Conservation (phyloP, 441 rosid genomes). For the Omphalea diandra region DNA sequence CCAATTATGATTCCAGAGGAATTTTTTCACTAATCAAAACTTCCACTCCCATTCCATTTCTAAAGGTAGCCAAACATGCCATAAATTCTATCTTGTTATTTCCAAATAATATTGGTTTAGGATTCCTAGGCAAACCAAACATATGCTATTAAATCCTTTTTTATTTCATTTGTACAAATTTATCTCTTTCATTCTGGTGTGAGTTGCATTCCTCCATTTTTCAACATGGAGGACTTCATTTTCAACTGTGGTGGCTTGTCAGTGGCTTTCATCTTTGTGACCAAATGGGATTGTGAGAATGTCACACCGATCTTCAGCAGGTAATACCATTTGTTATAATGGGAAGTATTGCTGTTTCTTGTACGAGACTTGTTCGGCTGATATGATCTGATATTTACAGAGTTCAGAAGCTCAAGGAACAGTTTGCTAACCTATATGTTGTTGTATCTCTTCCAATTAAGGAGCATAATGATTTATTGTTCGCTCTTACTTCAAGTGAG, state of each 20-base stretch:
- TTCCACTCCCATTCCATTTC: no score
- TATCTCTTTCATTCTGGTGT: not conserved
- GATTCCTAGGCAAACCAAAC: no score
- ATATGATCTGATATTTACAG: conserved; percentile 31
- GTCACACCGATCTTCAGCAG: conserved; percentile 53
- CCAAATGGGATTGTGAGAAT: conserved; percentile 61
- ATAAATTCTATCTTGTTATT: no score
- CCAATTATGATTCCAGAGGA: no score
- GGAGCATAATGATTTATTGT: conserved; percentile 67
- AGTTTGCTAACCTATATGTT: conserved; percentile 71
- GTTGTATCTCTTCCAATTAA: conserved; percentile 58
- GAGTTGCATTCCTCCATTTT: not conserved
- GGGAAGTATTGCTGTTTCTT: conserved; percentile 4
- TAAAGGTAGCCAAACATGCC: no score
- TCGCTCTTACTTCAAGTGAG: conserved; percentile 82
- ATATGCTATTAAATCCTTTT: no score
- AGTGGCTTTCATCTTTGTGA: conserved; percentile 71
- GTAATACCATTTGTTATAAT: conserved; percentile 26
- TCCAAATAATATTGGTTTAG: not conserved
- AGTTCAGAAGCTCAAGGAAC: conserved; percentile 61
- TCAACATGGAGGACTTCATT: conserved; percentile 55
- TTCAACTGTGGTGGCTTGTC: conserved; percentile 93
- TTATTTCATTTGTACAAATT: not conserved
- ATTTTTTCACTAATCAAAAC: no score
- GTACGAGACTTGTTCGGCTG: no score